phyloP scores from a whole-genome alignment of 2,329 filamentous ascomycete genomes.

The Pseudonectria buxi region DNA sequence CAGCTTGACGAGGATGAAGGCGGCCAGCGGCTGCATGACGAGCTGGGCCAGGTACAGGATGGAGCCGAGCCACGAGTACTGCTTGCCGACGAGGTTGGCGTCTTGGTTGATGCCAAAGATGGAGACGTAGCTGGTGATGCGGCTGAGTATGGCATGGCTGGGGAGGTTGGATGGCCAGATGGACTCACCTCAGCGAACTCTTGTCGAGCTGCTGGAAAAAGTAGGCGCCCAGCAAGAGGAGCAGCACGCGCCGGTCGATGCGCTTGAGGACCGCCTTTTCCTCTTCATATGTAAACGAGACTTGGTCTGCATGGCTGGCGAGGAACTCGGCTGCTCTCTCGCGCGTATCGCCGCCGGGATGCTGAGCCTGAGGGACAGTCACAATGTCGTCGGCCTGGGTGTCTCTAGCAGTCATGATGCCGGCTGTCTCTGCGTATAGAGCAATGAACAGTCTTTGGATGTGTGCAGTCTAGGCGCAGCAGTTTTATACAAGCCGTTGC shows the following conservation, averaged over 20 bases:
- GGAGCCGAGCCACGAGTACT: constrained; percentile 47
- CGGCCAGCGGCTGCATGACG: constrained; percentile 44
- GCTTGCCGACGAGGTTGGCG: constrained; percentile 6
- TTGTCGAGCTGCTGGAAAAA: constrained; percentile 9
- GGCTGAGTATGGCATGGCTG: neutral
- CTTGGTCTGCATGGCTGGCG: too few relatives aligned
- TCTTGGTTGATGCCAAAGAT: constrained; percentile 15
- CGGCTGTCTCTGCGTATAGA: too few relatives aligned
- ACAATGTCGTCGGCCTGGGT: too few relatives aligned
- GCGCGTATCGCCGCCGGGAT: too few relatives aligned
- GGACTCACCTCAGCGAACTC: neutral
- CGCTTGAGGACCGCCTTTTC: constrained; percentile 4
- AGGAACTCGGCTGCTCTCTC: too few relatives aligned
- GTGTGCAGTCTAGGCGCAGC: too few relatives aligned
- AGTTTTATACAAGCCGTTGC: too few relatives aligned
- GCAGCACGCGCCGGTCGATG: constrained; percentile 14
- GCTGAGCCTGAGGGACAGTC: too few relatives aligned
- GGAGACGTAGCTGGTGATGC: constrained; percentile 1
- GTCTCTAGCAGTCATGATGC: too few relatives aligned
- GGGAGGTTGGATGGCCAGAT: neutral
- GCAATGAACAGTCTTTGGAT: too few relatives aligned
- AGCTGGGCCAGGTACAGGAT: constrained; percentile 50
- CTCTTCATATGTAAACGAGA: too few relatives aligned
- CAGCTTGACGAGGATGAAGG: constrained; percentile 41
- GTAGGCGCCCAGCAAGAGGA: constrained; percentile 15